Percentiles rank a stretch among this genome's conserved stretches.
Evolutionary conservation across 2,329 filamentous ascomycete genomes (phyloP).

Genomic region (Mariannaea elegans): DNA sequence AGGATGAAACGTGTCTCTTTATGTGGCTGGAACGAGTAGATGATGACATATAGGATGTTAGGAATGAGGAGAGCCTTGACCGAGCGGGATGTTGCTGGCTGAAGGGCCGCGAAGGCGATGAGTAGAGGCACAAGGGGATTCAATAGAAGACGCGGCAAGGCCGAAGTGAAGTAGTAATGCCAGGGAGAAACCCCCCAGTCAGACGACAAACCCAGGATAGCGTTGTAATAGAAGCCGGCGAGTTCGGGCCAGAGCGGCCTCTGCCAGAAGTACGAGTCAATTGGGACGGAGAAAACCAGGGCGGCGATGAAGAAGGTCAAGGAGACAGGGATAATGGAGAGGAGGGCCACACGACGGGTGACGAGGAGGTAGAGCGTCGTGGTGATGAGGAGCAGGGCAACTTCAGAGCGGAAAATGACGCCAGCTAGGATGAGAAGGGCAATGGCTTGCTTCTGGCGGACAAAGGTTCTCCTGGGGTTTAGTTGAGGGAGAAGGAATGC

Average conservation of each 20-base stretch:
- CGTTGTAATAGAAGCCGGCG: constrained; percentile 90
- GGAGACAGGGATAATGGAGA: constrained; percentile 72
- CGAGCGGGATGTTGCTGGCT: constrained; percentile 54
- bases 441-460: constrained; percentile 70
- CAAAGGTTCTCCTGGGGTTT: constrained; percentile 38
- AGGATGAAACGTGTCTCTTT: constrained; percentile 97
- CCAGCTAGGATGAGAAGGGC: constrained; percentile 81
- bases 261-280: constrained; percentile 97
- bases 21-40: constrained; percentile 91
- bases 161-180: constrained; percentile 85
- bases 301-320: constrained; percentile 71
- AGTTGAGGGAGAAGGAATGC: constrained; percentile 54
- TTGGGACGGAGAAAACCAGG: constrained; percentile 72
- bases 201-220: constrained; percentile 81
- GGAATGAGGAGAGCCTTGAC: constrained; percentile 68
- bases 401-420: constrained; percentile 87
- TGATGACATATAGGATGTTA: constrained; percentile 73
- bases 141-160: constrained; percentile 82
- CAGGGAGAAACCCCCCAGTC: constrained; percentile 89
- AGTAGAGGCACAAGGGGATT: constrained; percentile 76
- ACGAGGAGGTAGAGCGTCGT: constrained; percentile 72
- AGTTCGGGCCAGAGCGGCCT: constrained; percentile 89
- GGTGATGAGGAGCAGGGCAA: constrained; percentile 80
- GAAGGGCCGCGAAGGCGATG: constrained; percentile 60
- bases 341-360: constrained; percentile 60